These are phyloP conservation scores for Actinomortierella ambigua DNA, from an alignment of 371 early-diverging fungal species.

Conservation along the genomic window DNA sequence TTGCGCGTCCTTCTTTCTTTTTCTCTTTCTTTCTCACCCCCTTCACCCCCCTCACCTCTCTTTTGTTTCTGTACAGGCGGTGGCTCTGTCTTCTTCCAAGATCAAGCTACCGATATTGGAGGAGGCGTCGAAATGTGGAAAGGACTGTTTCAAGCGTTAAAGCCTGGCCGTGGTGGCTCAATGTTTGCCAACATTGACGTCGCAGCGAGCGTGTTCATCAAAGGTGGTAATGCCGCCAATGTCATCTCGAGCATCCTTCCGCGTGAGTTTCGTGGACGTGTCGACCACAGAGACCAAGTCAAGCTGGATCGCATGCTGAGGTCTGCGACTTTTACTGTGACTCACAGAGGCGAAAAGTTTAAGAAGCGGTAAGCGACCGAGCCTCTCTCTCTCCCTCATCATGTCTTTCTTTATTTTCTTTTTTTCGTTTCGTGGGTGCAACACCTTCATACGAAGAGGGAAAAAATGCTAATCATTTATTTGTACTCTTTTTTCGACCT, in stretches of 20 bases:
- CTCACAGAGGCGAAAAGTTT: constrained; percentile 53
- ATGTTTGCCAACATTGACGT: constrained; percentile 40
- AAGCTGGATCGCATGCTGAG: too few relatives aligned
- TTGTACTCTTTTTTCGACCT: neutral
- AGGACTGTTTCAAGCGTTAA: constrained; percentile 79
- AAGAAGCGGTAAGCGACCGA: constrained; percentile 48
- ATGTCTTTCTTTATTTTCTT: too few relatives aligned
- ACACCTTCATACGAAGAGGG: too few relatives aligned
- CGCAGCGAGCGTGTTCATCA: constrained; percentile 26
- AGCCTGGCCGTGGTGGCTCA: constrained; percentile 52
- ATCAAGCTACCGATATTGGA: constrained; percentile 57
- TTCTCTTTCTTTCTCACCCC: neutral
- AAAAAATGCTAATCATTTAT: too few relatives aligned
- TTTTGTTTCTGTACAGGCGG: constrained; percentile 56
- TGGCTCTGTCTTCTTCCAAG: constrained; percentile 80
- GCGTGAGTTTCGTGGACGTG: too few relatives aligned
- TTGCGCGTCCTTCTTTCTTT: neutral
- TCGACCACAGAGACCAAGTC: too few relatives aligned
- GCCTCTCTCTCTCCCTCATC: too few relatives aligned
- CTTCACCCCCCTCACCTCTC: neutral
- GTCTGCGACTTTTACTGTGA: constrained; percentile 53
- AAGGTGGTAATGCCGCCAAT: constrained; percentile 23
- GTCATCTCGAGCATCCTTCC: constrained; percentile 17
- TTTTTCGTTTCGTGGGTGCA: too few relatives aligned
- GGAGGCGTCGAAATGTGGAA: constrained; percentile 88